Evolutionary conservation across 495 filamentous ascomycete genomes (phyloP).

Genomic region (Elaphomyces granulatus): DNA sequence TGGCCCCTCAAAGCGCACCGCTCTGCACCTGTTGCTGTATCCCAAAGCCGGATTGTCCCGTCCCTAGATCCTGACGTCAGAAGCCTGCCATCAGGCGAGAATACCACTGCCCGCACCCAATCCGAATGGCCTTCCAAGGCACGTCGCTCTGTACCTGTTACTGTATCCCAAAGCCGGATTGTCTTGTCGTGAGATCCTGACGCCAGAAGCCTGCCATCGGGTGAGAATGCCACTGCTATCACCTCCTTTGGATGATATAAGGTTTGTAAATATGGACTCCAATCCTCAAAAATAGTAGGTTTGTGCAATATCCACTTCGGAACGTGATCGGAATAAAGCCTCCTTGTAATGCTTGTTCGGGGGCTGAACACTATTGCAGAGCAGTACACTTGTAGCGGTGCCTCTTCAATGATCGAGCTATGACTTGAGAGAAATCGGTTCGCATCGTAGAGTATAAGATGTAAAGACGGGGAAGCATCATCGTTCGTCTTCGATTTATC

Average conservation of each 20-base stretch:
- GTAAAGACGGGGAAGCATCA: too few species aligned
- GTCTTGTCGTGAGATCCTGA: slow-evolving; percentile 12
- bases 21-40: slow-evolving; percentile 7
- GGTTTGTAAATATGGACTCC: slow-evolving; percentile 9
- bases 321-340: slow-evolving; percentile 5
- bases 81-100: slow-evolving; percentile 9
- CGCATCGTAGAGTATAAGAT: slow-evolving; percentile 22
- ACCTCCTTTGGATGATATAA: slow-evolving; percentile 5
- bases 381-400: slow-evolving; percentile 12
- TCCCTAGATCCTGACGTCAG: slow-evolving; percentile 12
- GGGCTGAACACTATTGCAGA: slow-evolving; percentile 24
- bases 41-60: slow-evolving; percentile 15
- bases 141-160: slow-evolving; percentile 4
- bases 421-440: slow-evolving; percentile 21
- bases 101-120: slow-evolving; percentile 8
- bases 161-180: slow-evolving; percentile 15
- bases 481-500: too few species aligned
- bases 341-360: slow-evolving; percentile 16
- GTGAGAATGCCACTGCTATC: slow-evolving; percentile 10
- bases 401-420: slow-evolving; percentile 20
- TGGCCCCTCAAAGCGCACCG: slow-evolving; percentile 4
- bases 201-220: slow-evolving; percentile 7
- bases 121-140: slow-evolving; percentile 11
- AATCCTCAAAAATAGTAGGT: slow-evolving; percentile 9
- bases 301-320: slow-evolving; percentile 8